Evolutionary conservation across 169 alveolate species (phyloP), one percentile per base, ranked within the genome.

Genomic region (Perkinsus olseni): DNA sequence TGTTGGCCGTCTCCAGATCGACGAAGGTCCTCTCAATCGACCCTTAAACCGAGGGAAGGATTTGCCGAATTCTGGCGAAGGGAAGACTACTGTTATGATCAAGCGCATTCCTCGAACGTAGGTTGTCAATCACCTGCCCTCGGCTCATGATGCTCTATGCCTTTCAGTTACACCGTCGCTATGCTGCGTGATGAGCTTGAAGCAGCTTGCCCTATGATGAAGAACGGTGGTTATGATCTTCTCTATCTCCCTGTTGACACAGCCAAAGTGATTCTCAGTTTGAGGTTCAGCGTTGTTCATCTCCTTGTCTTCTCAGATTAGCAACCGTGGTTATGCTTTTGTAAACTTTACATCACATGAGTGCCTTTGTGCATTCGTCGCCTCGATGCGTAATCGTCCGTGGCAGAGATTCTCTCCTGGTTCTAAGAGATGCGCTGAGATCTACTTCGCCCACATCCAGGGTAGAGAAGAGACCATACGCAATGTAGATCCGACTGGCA

Each of bases 381-480:
- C 82, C 0, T 62, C 82, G 28, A 62, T 62, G 82, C 82, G 82
- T 24, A 62, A 62, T 62, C 82, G 82, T 62, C 82, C 82, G 34
- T 62, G 82, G 82, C 82, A 62, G 82, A 62, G 82, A 24, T 62
- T 62, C 82, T 62, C 82, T 62, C 82, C 82, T 62, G 82, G 82
- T 62, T 62, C 82, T 62, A 62, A 62, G 31, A 4, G 82, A 62
- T 62, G 82, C 82, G 82, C 82, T 21, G 82, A 62, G 34, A 62
- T 62, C 82, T 62, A 62, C 17, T 62, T 62, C 34, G 82, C 82
- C 34, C 82, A 62, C 34, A 62, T 62, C 17, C 82, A 62, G 34
- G 82, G 82, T 4, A 62, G 82, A 28, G 82, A 62, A 62, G 82
- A 62, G 28, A 62, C 82, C 17, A 62, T 62, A 62, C 82, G 82